A percentile compares a stretch with the other conserved stretches of the same genome.
Evolutionary conservation across 2,329 filamentous ascomycete genomes (phyloP).

Genomic region (Monilinia fructigena): DNA sequence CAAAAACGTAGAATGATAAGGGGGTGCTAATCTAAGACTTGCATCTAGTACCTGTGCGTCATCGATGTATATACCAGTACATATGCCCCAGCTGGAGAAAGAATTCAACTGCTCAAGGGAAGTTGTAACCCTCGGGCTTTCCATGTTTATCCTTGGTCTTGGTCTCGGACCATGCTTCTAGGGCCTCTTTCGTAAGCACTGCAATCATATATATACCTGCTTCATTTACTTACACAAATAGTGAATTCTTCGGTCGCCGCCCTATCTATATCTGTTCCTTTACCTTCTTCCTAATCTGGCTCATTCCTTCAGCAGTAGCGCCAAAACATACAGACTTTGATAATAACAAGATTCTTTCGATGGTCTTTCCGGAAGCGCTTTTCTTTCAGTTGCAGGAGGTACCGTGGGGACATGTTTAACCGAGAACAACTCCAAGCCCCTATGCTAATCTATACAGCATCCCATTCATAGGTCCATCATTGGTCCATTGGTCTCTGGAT

Average conservation of each 20-base stretch:
- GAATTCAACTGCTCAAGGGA: conserved; percentile 72
- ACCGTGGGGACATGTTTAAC: conserved; percentile 77
- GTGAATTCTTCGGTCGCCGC: conserved; percentile 74
- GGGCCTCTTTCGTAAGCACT: conserved; percentile 50
- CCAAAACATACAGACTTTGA: conserved; percentile 78
- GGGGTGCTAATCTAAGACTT: conserved; percentile 4
- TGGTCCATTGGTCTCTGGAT: conserved; percentile 67
- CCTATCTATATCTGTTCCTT: conserved; percentile 79
- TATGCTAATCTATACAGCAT: conserved; percentile 77
- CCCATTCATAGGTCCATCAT: conserved; percentile 62
- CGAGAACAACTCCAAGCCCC: conserved; percentile 69
- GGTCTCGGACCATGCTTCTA: conserved; percentile 55
- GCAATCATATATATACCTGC: conserved; percentile 21
- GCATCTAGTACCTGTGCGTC: conserved; percentile 69
- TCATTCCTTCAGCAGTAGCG: conserved; percentile 80
- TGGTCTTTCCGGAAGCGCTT: conserved; percentile 67
- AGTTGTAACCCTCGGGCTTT: conserved; percentile 77
- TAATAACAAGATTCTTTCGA: conserved; percentile 76
- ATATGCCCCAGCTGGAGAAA: conserved; percentile 68
- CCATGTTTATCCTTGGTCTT: conserved; percentile 78
- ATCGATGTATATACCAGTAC: conserved; percentile 91
- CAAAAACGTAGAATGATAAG: background rate
- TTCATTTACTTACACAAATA: conserved; percentile 24
- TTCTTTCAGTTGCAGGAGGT: conserved; percentile 74
- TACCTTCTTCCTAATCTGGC: conserved; percentile 71